These are phyloP conservation scores for Starmerella stigmatis DNA, from an alignment of 805 yeast genomes.

Conservation along the genomic window DNA sequence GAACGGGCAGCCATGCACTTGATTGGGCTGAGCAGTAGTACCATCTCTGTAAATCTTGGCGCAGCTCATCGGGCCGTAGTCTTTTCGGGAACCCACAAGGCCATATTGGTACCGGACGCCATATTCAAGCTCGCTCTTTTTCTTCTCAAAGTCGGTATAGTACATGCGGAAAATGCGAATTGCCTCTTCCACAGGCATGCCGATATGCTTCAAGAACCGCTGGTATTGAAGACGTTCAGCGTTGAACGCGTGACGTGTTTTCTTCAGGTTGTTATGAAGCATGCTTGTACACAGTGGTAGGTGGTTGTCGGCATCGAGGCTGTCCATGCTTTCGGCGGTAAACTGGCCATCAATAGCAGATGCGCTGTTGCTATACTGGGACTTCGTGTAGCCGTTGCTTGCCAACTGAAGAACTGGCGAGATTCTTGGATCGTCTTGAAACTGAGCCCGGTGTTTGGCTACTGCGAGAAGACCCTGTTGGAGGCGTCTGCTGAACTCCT, in stretches of 20 bases:
- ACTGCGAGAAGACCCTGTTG: constrained; percentile 49
- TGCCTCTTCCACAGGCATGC: constrained; percentile 79
- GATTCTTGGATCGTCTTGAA: constrained; percentile 86
- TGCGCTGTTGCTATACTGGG: constrained; percentile 23
- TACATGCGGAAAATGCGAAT: constrained; percentile 66
- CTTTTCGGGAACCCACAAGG: constrained; percentile 76
- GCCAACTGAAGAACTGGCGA: constrained; percentile 74
- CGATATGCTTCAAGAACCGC: constrained; percentile 79
- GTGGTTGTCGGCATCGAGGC: constrained; percentile 45
- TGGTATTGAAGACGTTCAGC: constrained; percentile 78
- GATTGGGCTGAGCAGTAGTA: constrained; percentile 38
- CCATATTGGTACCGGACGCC: constrained; percentile 86
- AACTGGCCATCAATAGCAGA: constrained; percentile 34
- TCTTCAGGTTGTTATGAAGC: constrained; percentile 50
- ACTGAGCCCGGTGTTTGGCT: constrained; percentile 64
- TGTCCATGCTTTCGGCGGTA: constrained; percentile 50
- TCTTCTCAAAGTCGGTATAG: constrained; percentile 13
- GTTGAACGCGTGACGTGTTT: constrained; percentile 65
- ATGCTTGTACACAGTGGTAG: constrained; percentile 75
- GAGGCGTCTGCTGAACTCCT: constrained; percentile 53
- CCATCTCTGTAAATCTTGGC: constrained; percentile 62
- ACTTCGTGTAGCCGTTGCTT: constrained; percentile 42
- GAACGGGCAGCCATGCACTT: constrained; percentile 81
- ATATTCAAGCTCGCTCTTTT: constrained; percentile 56
- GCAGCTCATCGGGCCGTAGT: constrained; percentile 81